phyloP scores from a whole-genome alignment of 163 green algal genomes.

The Scenedesmus sp. region DNA sequence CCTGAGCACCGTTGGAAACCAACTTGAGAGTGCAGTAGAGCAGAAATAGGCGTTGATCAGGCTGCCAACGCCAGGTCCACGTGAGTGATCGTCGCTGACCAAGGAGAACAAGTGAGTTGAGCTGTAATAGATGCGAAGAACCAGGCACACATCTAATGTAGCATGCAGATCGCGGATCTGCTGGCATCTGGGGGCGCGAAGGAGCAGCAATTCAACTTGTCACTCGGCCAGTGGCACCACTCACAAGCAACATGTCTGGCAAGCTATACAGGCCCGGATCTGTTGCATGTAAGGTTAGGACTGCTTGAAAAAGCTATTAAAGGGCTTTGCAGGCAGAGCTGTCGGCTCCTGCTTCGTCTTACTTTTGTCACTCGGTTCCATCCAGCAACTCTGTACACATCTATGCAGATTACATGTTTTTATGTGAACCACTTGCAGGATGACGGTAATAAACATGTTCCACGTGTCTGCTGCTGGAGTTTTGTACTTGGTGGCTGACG shows the following conservation, averaged over 20 bases:
- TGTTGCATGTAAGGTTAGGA: too few relatives aligned
- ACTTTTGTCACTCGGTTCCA: conserved; percentile 1
- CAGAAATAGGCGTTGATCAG: neutral
- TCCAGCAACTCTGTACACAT: neutral
- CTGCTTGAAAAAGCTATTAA: too few relatives aligned
- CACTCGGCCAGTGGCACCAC: neutral
- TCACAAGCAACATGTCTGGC: neutral
- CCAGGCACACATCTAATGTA: neutral
- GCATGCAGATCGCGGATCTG: neutral
- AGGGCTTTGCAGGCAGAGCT: neutral
- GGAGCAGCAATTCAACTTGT: neutral
- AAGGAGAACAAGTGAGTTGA: neutral
- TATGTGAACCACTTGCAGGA: too few relatives aligned
- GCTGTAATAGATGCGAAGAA: neutral
- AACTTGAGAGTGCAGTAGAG: too few relatives aligned
- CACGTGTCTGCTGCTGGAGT: neutral
- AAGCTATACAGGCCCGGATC: neutral
- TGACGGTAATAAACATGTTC: too few relatives aligned
- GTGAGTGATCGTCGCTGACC: neutral
- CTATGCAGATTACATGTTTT: neutral
- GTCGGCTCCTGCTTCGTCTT: neutral
- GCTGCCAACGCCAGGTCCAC: neutral
- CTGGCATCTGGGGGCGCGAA: neutral
- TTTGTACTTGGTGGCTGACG: neutral
- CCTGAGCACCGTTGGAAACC: neutral